Conservation (phyloP, 1,284 basidiomycete species). For the Tilletia caries region DNA sequence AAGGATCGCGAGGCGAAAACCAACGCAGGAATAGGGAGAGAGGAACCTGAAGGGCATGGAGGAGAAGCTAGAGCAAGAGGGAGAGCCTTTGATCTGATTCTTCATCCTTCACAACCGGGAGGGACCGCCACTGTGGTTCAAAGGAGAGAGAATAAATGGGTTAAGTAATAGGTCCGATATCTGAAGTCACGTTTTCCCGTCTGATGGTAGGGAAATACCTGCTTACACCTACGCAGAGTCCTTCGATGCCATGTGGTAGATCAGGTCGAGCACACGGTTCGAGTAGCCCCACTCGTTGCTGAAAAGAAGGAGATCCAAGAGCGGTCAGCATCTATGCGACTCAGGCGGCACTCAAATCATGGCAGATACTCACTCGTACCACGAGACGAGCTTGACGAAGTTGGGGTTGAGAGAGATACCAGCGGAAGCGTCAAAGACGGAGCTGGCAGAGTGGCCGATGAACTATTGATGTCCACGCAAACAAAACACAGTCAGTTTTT, state of each 20-base stretch:
- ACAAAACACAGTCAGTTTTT: no score
- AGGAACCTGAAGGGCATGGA: no score
- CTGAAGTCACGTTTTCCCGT: no score
- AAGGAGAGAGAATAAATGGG: not conserved
- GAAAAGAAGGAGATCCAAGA: not conserved
- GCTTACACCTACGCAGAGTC: slow-evolving; percentile 24
- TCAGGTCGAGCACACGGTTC: slow-evolving; percentile 84
- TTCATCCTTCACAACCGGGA: slow-evolving; percentile 9
- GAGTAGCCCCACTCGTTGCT: slow-evolving; percentile 93
- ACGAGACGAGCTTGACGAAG: slow-evolving; percentile 92
- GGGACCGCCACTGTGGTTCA: slow-evolving; percentile 3
- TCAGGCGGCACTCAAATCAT: no score
- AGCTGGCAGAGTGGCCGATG: slow-evolving; percentile 70
- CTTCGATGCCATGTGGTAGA: slow-evolving; percentile 73
- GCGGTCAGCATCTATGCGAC: not conserved
- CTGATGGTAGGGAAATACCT: not conserved
- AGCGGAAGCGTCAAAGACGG: slow-evolving; percentile 72
- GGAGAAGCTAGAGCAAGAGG: no score
- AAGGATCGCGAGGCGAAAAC: no score
- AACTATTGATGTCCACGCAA: no score
- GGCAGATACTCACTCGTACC: slow-evolving; percentile 58
- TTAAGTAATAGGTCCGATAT: no score
- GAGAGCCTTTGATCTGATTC: no score
- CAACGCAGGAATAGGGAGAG: no score
- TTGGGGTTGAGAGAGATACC: slow-evolving; percentile 88